Percentiles rank a stretch among this genome's conserved stretches.
Conservation (phyloP, 768 basidiomycete genomes). For the Leucocoprinus sp. region DNA sequence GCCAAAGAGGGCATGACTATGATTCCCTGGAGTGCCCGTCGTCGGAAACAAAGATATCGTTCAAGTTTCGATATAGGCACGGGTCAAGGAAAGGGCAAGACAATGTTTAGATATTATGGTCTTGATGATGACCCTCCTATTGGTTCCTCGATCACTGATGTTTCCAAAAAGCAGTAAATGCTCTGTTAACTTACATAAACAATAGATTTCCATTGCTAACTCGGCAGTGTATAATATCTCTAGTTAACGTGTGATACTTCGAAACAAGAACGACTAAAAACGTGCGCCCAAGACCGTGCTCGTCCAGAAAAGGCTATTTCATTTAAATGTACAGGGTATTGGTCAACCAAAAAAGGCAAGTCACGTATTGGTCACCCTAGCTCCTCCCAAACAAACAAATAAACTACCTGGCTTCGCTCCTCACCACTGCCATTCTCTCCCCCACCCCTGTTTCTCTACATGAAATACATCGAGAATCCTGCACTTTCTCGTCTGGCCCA, state of each 20-base stretch:
- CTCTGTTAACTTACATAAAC: too few species aligned
- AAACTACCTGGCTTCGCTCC: neutral
- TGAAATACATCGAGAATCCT: conserved; percentile 91
- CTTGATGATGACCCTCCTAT: conserved; percentile 2
- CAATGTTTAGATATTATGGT: conserved; percentile 12
- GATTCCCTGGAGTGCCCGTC: conserved; percentile 11
- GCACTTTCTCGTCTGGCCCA: conserved; percentile 69
- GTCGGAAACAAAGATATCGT: conserved; percentile 9
- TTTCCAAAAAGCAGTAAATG: conserved; percentile 4
- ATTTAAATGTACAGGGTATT: too few species aligned
- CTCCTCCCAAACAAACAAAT: conserved; percentile 4
- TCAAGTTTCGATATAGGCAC: conserved; percentile 8
- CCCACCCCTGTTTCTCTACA: conserved; percentile 19
- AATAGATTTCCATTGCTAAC: too few species aligned
- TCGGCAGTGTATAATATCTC: too few species aligned
- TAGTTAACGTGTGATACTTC: too few species aligned
- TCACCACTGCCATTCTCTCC: conserved; percentile 4
- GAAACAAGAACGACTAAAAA: too few species aligned
- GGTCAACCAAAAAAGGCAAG: conserved; percentile 6
- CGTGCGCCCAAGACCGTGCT: neutral
- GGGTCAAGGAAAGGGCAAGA: conserved; percentile 10
- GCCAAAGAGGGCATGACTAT: conserved; percentile 11
- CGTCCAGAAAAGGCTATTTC: neutral
- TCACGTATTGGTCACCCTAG: neutral
- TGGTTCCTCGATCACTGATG: neutral